Conservation (phyloP, 2,329 filamentous ascomycete species). For the Raffaelea ambrosiae region DNA sequence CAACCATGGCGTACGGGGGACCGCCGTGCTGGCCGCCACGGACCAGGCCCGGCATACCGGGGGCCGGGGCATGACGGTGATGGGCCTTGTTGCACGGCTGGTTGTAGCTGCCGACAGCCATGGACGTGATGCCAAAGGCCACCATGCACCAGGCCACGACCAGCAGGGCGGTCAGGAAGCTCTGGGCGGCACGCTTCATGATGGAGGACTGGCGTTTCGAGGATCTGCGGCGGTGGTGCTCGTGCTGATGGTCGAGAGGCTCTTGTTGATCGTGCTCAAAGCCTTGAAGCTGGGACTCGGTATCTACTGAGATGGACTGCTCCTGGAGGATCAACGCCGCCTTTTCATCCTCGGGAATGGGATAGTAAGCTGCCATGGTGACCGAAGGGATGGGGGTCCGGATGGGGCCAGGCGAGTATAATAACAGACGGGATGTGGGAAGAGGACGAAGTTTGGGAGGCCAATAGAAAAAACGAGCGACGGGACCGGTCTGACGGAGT, state of each 20-base stretch:
- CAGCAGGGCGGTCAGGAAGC: background rate
- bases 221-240: background rate
- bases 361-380: conserved; percentile 6
- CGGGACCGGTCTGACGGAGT: no score
- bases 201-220: background rate
- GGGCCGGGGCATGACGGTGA: background rate
- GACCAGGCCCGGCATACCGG: background rate
- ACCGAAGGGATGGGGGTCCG: background rate
- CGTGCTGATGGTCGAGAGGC: background rate
- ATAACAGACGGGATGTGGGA: background rate
- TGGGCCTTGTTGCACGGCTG: background rate
- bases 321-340: conserved; percentile 7
- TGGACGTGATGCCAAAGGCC: background rate
- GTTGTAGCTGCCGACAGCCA: background rate
- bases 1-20: background rate
- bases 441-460: background rate
- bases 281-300: conserved; percentile 2
- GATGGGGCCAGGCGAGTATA: background rate
- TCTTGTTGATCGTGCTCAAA: background rate
- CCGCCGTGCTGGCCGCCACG: background rate
- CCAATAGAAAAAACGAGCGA: background rate
- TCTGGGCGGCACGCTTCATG: background rate
- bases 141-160: background rate
- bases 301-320: conserved; percentile 1
- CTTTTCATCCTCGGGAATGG: conserved; percentile 10